Evolutionary conservation across 345 rosid species (phyloP).

Genomic region (Brassica nigra): DNA sequence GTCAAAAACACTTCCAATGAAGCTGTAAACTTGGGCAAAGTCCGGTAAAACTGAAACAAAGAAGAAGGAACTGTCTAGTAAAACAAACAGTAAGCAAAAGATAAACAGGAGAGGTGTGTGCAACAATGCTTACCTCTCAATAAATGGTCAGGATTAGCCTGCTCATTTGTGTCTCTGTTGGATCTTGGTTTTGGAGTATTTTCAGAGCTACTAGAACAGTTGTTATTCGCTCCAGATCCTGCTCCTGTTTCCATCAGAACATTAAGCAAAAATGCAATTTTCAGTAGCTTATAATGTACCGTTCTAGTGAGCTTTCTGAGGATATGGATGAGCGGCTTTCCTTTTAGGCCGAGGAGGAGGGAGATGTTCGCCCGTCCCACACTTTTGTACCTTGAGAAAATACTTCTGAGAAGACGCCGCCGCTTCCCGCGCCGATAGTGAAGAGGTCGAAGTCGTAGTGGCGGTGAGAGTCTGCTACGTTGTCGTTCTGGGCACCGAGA

Average conservation of each 20-base stretch:
- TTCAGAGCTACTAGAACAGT: constrained; percentile 69
- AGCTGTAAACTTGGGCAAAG: constrained; percentile 78
- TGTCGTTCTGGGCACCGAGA: constrained; percentile 53
- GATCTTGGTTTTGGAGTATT: constrained; percentile 54
- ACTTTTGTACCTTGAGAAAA: constrained; percentile 85
- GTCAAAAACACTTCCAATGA: constrained; percentile 89
- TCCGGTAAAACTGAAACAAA: constrained; percentile 76
- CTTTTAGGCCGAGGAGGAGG: constrained; percentile 94
- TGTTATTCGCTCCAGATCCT: constrained; percentile 49
- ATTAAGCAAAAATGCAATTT: background rate
- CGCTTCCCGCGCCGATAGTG: too few species aligned
- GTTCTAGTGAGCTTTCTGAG: constrained; percentile 76
- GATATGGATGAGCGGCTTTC: constrained; percentile 93
- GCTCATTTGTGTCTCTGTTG: constrained; percentile 50
- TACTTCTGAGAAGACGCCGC: constrained; percentile 59
- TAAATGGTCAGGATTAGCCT: constrained; percentile 52
- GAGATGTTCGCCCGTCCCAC: constrained; percentile 78
- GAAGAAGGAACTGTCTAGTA: constrained; percentile 26
- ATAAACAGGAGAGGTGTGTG: background rate
- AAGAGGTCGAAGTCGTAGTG: too few species aligned
- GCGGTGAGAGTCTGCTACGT: constrained; percentile 53
- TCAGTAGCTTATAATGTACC: constrained; percentile 43
- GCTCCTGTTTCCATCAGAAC: constrained; percentile 42
- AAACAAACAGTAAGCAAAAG: background rate
- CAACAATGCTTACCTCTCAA: constrained; percentile 54